Evolutionary conservation across 768 basidiomycete species (phyloP).

Genomic region (Mycena olivaceomarginata): DNA sequence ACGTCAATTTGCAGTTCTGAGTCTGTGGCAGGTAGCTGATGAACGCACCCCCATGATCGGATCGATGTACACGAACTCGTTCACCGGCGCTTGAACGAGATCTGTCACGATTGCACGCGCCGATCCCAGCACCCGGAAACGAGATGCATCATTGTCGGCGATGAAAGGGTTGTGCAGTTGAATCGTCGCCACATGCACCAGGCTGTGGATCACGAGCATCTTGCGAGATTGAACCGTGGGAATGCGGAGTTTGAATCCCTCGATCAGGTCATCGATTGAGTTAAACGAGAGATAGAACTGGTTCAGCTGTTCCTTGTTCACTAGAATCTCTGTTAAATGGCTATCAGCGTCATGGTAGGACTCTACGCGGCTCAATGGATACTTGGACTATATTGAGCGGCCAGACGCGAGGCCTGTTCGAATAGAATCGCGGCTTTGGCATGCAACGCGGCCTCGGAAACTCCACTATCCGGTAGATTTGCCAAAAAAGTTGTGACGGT

Average conservation of each 20-base stretch:
- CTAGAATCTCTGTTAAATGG: slow-evolving; percentile 40
- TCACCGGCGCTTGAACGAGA: slow-evolving; percentile 14
- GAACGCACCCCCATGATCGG: slow-evolving; percentile 43
- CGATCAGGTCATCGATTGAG: slow-evolving; percentile 52
- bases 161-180: slow-evolving; percentile 52
- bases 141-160: slow-evolving; percentile 32
- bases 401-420: slow-evolving; percentile 49
- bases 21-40: neutral
- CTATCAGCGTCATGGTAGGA: neutral
- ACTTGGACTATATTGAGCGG: slow-evolving; percentile 48
- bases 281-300: slow-evolving; percentile 49
- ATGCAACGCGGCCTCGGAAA: slow-evolving; percentile 21
- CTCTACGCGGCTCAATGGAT: neutral
- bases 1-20: neutral
- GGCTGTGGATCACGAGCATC: slow-evolving; percentile 48
- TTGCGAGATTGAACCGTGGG: slow-evolving; percentile 30
- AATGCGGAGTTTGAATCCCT: slow-evolving; percentile 35
- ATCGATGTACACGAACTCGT: slow-evolving; percentile 34
- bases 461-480: slow-evolving; percentile 25
- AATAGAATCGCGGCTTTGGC: slow-evolving; percentile 49
- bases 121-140: slow-evolving; percentile 23
- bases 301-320: slow-evolving; percentile 42
- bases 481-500: slow-evolving; percentile 38
- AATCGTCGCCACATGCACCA: slow-evolving; percentile 51
- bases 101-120: slow-evolving; percentile 34